Evolutionary conservation across 768 basidiomycete genomes (phyloP), one percentile per base, ranked within the genome.

Genomic region (Amanita rubescens): DNA sequence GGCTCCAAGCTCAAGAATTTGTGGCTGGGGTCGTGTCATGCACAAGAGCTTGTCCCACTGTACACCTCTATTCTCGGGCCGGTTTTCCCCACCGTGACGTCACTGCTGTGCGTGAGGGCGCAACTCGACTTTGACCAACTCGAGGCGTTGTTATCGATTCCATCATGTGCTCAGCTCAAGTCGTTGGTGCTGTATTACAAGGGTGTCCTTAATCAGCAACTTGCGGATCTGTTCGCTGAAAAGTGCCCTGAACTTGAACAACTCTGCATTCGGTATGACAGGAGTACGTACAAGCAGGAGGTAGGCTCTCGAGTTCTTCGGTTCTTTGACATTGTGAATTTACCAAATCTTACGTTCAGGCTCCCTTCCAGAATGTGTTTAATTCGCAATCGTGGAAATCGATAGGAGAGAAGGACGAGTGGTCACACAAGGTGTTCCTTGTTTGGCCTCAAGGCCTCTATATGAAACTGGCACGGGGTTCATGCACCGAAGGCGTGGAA

Each of bases 21-120:
- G 37, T 50, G 49, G 49, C 49, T 50, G 20, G 49, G 49, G 15
- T 38, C 49, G 17, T 50, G 49, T 27, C 49, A 50, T 50, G 37
- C 49, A 11, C 34, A 50, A 5, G 49, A 50, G 25, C 34, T 50
- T 7, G 24, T 50, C 6, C 35, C 49, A 25, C 37, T 50, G 10
- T 50, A 50, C 11, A n/a, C 37, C 24, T 50, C 49, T 1, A n/a
- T 50, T 14, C 35, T 50, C 24, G 49, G 49, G 27, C 35, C 49
- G 15, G 49, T 50, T 15, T 50, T 25, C 27, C 35, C 49, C 10
- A 27, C 49, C 22, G 35, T 50, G 12, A 38, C 49, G 10, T 39
- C 37, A 5, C 37, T 50, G 14, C 20, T 38, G 24, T 50, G 49
- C n/a, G 49, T 50, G 24, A 30, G 49, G 49, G 17, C 38, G n/a